phyloP scores from a whole-genome alignment of 805 yeast species.

The Metschnikowia vanudenii region DNA sequence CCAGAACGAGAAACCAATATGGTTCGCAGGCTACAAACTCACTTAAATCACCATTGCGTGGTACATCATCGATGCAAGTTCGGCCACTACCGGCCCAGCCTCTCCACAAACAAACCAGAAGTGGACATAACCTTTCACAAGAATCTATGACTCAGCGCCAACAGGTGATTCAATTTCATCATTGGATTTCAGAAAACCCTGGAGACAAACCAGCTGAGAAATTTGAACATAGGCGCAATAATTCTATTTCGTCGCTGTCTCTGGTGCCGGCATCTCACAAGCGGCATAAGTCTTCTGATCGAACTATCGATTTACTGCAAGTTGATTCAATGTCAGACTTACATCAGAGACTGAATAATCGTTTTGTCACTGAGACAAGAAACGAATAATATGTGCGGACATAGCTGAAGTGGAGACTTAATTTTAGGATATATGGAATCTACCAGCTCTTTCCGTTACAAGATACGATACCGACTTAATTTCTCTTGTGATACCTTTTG shows the following conservation, averaged over 20 bases:
- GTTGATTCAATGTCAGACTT: slow-evolving; percentile 1
- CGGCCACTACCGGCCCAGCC: slow-evolving; percentile 44
- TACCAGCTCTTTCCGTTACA: no score
- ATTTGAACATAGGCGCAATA: slow-evolving; percentile 6
- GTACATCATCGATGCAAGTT: slow-evolving; percentile 40
- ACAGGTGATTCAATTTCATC: slow-evolving; percentile 55
- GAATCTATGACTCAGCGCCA: slow-evolving; percentile 49
- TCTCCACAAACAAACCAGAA: slow-evolving; percentile 31
- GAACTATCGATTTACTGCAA: slow-evolving; percentile 13
- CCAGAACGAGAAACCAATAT: slow-evolving; percentile 1
- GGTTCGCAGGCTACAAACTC: slow-evolving; percentile 1
- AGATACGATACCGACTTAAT: no score
- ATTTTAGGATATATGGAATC: no score
- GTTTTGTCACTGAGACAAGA: background rate
- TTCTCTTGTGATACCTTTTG: no score
- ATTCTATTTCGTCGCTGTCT: slow-evolving; percentile 9
- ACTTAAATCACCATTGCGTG: slow-evolving; percentile 23
- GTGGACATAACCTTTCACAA: slow-evolving; percentile 35
- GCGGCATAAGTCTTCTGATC: slow-evolving; percentile 34
- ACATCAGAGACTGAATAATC: background rate
- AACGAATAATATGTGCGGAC: background rate
- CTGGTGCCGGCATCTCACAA: slow-evolving; percentile 27
- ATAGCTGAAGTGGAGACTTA: background rate
- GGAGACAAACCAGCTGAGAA: slow-evolving; percentile 12
- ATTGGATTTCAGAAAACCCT: slow-evolving; percentile 50